Conservation (phyloP, 2,329 filamentous ascomycete species). For the Botryotinia calthae region DNA sequence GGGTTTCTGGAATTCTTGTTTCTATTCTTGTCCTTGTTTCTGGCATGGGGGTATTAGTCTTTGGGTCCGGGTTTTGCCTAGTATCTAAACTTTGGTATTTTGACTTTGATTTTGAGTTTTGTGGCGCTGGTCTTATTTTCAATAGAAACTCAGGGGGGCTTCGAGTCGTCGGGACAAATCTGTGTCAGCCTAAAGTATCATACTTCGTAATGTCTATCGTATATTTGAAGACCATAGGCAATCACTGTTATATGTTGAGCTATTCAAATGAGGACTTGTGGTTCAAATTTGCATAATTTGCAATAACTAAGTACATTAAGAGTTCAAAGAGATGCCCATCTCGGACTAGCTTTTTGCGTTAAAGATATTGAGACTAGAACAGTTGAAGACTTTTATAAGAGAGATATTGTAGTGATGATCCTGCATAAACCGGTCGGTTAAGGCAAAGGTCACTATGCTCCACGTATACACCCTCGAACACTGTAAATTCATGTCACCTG, state of each 20-base stretch:
- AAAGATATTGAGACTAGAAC: neutral
- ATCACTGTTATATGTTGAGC: neutral
- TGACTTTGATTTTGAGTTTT: neutral
- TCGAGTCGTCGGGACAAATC: neutral
- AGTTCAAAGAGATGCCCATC: neutral
- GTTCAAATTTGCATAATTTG: neutral
- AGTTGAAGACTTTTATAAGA: no score
- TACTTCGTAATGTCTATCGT: neutral
- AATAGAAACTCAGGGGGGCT: neutral
- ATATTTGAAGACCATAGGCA: neutral
- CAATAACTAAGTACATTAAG: no score
- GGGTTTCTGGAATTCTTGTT: neutral
- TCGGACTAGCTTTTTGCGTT: neutral
- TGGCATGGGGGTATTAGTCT: neutral
- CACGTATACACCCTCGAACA: neutral
- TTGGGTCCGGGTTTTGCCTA: neutral
- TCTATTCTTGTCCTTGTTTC: neutral
- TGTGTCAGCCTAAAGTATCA: neutral
- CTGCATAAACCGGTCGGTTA: neutral
- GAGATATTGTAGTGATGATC: neutral
- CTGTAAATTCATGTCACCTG: neutral
- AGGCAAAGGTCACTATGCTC: no score
- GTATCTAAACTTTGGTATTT: neutral
- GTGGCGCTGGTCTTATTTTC: neutral
- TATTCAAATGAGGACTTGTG: neutral